Evolutionary conservation across 176 grass and related monocot species (phyloP).

Genomic region (Elaeis guineensis): DNA sequence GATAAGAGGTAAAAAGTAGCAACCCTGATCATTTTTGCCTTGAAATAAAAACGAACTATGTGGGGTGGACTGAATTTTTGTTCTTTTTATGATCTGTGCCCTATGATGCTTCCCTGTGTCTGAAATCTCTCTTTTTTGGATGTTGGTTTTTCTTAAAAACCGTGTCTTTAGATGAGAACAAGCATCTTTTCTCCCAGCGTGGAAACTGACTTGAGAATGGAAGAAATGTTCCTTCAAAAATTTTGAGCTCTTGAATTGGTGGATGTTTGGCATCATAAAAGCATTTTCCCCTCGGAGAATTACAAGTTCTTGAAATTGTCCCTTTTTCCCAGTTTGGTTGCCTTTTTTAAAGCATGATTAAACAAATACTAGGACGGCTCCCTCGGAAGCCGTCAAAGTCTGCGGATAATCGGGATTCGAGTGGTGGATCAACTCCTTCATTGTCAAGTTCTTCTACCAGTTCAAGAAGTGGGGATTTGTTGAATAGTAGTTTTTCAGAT

Average conservation of each 20-base stretch:
- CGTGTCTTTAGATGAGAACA: no score
- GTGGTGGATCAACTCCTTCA: constrained; percentile 29
- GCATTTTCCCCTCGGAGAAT: neutral
- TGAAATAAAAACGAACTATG: no score
- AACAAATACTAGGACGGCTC: constrained; percentile 78
- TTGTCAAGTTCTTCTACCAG: constrained; percentile 49
- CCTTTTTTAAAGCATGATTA: constrained; percentile 48
- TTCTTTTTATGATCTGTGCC: no score
- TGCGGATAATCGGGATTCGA: constrained; percentile 39
- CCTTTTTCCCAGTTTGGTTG: neutral
- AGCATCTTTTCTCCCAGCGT: no score
- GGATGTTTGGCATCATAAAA: neutral
- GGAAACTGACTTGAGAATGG: no score
- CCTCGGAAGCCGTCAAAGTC: constrained; percentile 74
- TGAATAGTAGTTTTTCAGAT: constrained; percentile 35
- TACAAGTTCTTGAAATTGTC: neutral
- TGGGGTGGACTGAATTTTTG: no score
- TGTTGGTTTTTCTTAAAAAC: no score
- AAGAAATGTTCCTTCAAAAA: no score
- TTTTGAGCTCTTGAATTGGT: no score
- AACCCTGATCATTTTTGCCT: no score
- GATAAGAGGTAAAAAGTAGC: neutral
- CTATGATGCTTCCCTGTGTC: no score
- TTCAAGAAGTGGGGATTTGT: constrained; percentile 45
- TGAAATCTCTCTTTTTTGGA: no score